Conservation (phyloP, 139 green algal genomes). For the Yamagishiella unicocca region DNA sequence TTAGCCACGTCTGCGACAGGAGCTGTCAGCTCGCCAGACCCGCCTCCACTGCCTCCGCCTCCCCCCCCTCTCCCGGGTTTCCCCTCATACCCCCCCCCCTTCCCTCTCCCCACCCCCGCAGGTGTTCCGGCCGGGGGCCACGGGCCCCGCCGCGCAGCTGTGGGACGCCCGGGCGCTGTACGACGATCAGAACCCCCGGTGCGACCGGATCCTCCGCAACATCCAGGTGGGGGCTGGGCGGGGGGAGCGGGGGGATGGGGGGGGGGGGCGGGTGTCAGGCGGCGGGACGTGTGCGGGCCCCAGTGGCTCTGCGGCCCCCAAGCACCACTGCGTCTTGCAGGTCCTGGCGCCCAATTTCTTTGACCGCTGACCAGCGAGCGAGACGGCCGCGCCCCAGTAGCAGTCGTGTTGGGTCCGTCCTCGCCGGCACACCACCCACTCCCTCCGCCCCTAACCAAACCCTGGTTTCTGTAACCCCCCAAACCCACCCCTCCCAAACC, state of each 20-base stretch:
- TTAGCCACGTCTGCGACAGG: not conserved
- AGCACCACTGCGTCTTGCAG: too few relatives aligned
- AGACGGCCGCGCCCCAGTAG: too few relatives aligned
- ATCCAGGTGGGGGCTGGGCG: slow-evolving; percentile 41
- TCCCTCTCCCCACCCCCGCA: slow-evolving; percentile 23
- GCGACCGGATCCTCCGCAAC: slow-evolving; percentile 73
- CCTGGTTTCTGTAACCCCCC: too few relatives aligned
- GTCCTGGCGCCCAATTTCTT: too few relatives aligned
- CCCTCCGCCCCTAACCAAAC: too few relatives aligned
- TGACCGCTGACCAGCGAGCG: too few relatives aligned
- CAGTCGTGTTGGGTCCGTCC: too few relatives aligned
- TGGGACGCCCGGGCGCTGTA: slow-evolving; percentile 87
- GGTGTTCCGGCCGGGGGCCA: slow-evolving; percentile 74
- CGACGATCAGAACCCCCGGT: slow-evolving; percentile 70
- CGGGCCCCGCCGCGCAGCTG: slow-evolving; percentile 72
- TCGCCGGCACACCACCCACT: too few relatives aligned
- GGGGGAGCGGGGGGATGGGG: not conserved
- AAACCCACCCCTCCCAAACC: too few relatives aligned
- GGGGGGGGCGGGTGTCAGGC: not conserved
- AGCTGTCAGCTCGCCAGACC: not conserved
- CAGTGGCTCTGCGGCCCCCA: too few relatives aligned
- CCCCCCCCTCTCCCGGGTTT: not conserved
- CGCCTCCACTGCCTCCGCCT: not conserved
- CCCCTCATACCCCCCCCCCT: not conserved
- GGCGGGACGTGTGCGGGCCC: too few relatives aligned